Conservation (phyloP, 176 grass and related monocot species). For the Cenchrus purpureus region DNA sequence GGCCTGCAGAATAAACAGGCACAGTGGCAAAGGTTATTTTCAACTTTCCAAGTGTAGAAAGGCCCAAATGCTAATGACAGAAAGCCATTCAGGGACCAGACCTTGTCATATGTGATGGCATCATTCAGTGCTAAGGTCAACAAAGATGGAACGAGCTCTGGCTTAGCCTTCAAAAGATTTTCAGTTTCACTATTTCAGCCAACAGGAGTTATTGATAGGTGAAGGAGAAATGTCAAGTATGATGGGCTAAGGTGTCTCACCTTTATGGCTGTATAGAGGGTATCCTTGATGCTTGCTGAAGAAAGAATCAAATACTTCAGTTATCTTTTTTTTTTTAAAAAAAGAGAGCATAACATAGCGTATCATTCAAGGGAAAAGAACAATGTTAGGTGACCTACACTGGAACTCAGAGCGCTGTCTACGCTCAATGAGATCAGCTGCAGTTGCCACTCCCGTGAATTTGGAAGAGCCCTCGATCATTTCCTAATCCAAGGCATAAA, state of each 20-base stretch:
- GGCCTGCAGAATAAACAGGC: conserved; percentile 54
- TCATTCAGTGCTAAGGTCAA: conserved; percentile 89
- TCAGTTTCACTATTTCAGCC: conserved; percentile 8
- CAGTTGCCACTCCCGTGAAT: conserved; percentile 59
- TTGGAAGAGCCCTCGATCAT: conserved; percentile 50
- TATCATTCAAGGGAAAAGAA: not conserved
- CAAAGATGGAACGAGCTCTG: conserved; percentile 74
- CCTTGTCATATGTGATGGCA: conserved; percentile 97
- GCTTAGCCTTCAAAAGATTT: conserved; percentile 61
- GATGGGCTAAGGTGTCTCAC: conserved; percentile 38
- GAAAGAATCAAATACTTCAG: not conserved
- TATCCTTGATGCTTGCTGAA: conserved; percentile 77
- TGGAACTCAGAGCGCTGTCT: conserved; percentile 94
- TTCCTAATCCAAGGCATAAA: conserved; percentile 55
- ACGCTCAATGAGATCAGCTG: conserved; percentile 90
- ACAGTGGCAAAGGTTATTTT: not conserved
- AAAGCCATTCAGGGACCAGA: conserved; percentile 33
- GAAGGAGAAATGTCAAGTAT: not conserved
- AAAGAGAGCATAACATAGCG: conserved; percentile 2
- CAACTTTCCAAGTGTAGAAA: not conserved
- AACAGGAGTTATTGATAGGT: not conserved
- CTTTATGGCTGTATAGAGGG: conserved; percentile 66
- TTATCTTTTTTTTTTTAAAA: not conserved
- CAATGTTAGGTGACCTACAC: conserved; percentile 56
- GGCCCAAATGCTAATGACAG: not conserved